Conservation (phyloP, 305 asterid species). For the Solanum hybrid region DNA sequence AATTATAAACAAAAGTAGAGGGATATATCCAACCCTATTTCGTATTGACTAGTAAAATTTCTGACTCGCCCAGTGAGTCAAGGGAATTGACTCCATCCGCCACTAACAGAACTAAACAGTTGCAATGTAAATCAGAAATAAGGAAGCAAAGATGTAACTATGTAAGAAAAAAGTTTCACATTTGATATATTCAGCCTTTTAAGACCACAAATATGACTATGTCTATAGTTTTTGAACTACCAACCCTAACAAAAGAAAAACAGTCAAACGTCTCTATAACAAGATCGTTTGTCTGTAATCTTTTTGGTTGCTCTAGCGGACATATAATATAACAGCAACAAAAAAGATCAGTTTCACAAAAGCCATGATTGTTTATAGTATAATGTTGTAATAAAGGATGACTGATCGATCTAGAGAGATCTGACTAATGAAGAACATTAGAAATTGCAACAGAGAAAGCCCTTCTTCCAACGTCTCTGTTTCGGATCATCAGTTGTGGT, state of each 20-base stretch:
- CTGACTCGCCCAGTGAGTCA: background rate
- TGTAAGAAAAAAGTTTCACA: background rate
- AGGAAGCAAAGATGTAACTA: background rate
- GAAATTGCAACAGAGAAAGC: conserved; percentile 85
- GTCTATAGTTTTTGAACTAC: background rate
- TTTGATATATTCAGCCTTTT: background rate
- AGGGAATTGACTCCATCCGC: background rate
- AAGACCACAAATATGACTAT: background rate
- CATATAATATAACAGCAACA: background rate
- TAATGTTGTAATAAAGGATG: background rate
- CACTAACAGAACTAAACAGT: background rate
- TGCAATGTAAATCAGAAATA: background rate
- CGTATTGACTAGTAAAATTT: background rate
- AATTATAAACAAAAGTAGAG: background rate
- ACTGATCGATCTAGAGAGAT: background rate
- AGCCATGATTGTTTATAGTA: background rate
- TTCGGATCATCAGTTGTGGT: conserved; percentile 38
- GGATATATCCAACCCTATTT: background rate
- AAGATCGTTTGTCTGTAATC: background rate
- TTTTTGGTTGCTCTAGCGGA: background rate
- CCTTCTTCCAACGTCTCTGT: conserved; percentile 61
- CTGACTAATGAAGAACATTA: conserved; percentile 9
- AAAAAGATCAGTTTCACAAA: background rate
- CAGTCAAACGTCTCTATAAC: background rate
- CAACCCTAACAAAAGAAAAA: background rate